Conservation (phyloP, 305 asterid genomes). For the Andrographis paniculata region DNA sequence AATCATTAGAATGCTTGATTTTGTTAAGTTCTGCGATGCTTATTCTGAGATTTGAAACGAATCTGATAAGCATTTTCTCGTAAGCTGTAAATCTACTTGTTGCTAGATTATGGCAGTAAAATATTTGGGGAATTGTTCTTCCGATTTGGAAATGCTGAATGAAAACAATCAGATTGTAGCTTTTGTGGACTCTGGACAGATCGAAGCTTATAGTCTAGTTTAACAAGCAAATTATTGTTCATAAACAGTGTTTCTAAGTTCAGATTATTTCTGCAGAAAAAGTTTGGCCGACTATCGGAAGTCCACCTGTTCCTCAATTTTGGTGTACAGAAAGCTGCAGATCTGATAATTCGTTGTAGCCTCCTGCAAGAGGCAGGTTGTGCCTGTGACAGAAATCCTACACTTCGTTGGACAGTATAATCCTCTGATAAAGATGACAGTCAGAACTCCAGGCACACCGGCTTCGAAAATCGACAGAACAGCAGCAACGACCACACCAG, state of each 20-base stretch:
- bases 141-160: not conserved
- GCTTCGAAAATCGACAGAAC: constrained; percentile 68
- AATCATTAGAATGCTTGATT: not conserved
- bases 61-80: too few relatives aligned
- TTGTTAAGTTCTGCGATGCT: not conserved
- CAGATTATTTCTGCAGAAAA: constrained; percentile 11
- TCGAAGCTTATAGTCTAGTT: not conserved
- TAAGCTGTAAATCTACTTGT: not conserved
- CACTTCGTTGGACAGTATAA: not conserved
- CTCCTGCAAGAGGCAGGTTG: not conserved
- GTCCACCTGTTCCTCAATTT: too few relatives aligned
- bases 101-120: not conserved
- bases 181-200: not conserved
- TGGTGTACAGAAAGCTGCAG: too few relatives aligned
- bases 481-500: constrained; percentile 59
- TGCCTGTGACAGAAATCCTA: not conserved
- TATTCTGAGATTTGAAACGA: not conserved
- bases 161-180: not conserved
- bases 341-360: not conserved
- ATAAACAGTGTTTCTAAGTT: not conserved
- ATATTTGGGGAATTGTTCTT: not conserved
- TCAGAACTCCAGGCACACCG: constrained; percentile 69
- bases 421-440: constrained; percentile 35
- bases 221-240: too few relatives aligned
- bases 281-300: constrained; percentile 1